Evolutionary conservation across 495 filamentous ascomycete species (phyloP).

Genomic region (Penicillium bovifimosum): DNA sequence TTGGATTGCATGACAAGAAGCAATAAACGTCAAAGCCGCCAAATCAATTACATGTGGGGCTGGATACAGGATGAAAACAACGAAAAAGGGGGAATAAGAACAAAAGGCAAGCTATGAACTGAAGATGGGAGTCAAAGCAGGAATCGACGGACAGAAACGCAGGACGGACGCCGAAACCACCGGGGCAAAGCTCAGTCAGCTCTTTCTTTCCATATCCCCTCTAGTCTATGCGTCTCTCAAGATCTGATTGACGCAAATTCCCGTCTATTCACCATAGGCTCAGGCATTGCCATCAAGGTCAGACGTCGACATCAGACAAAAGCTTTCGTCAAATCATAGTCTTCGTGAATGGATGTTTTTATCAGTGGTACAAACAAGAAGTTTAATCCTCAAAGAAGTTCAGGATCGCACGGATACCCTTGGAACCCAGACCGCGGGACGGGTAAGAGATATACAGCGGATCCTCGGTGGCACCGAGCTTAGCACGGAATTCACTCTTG

Average conservation of each 20-base stretch:
- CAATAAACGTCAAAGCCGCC: neutral
- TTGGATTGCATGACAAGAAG: neutral
- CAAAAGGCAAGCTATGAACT: neutral
- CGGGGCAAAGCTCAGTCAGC: neutral
- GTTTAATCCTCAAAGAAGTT: slow-evolving; percentile 73
- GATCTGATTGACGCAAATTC: neutral
- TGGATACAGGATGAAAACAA: slow-evolving; percentile 16
- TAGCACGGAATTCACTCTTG: slow-evolving; percentile 83
- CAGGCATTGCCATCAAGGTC: slow-evolving; percentile 3
- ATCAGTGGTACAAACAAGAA: neutral
- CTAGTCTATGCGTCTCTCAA: slow-evolving; percentile 7
- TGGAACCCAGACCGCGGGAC: slow-evolving; percentile 69
- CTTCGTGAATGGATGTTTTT: neutral
- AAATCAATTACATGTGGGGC: slow-evolving; percentile 10
- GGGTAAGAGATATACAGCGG: slow-evolving; percentile 79
- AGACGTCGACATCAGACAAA: neutral
- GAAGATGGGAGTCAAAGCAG: neutral
- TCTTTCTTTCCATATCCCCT: neutral
- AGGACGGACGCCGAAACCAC: neutral
- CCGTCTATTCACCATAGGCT: neutral
- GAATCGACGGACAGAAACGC: neutral
- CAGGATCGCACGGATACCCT: slow-evolving; percentile 68
- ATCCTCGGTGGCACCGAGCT: slow-evolving; percentile 73
- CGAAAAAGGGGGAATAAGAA: slow-evolving; percentile 18
- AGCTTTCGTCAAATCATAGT: slow-evolving; percentile 6